phyloP scores from a whole-genome alignment of 208 protist genomes.

The Crithidia sp. region DNA sequence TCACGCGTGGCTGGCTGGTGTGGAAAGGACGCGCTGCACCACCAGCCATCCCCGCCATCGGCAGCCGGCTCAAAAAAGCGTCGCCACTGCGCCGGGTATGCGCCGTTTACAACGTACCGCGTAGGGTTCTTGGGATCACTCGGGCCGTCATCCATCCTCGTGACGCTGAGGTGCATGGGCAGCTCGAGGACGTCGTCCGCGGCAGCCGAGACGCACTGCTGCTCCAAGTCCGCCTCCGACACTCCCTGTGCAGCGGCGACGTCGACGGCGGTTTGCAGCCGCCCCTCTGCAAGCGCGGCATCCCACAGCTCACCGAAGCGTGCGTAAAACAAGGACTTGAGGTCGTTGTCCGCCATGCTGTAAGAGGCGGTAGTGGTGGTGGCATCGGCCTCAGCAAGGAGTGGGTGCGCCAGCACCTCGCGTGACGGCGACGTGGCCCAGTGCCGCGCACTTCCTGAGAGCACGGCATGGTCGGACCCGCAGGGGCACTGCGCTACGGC shows the following conservation, averaged over 20 bases:
- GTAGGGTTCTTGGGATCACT: neutral
- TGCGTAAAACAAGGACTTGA: conserved; percentile 61
- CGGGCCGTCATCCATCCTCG: neutral
- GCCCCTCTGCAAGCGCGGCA: conserved; percentile 53
- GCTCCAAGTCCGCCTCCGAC: conserved; percentile 35
- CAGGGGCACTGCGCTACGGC: conserved; percentile 43
- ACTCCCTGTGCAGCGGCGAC: conserved; percentile 43
- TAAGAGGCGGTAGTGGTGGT: neutral
- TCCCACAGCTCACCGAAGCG: conserved; percentile 75
- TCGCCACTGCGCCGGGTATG: conserved; percentile 61
- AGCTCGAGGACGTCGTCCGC: conserved; percentile 20
- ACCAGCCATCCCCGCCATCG: conserved; percentile 14
- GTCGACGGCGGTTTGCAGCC: conserved; percentile 63
- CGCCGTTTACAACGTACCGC: conserved; percentile 82
- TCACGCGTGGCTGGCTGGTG: neutral
- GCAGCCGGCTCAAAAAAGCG: conserved; percentile 19
- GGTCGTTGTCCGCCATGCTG: conserved; percentile 20
- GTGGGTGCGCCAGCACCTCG: conserved; percentile 28
- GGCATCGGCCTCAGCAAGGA: neutral
- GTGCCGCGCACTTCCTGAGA: conserved; percentile 58
- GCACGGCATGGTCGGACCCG: conserved; percentile 52
- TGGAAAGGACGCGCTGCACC: conserved; percentile 27
- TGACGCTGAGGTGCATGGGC: conserved; percentile 27
- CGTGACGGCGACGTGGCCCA: conserved; percentile 46
- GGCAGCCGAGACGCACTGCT: conserved; percentile 27